These are phyloP conservation scores for Amphirosellinia nigrospora DNA, from an alignment of 495 filamentous ascomycete genomes.

Conservation along the genomic window DNA sequence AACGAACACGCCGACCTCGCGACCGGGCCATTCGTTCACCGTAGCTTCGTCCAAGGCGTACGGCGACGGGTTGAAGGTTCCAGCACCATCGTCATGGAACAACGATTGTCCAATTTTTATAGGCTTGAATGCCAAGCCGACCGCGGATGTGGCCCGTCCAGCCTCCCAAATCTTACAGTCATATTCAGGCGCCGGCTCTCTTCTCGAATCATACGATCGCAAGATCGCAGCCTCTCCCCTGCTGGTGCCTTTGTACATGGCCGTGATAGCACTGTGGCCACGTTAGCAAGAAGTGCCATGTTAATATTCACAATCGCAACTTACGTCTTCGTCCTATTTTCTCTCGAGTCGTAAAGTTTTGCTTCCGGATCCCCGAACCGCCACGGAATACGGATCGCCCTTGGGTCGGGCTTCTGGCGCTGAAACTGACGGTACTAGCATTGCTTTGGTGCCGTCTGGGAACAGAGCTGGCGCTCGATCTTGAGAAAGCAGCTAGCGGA, in stretches of 20 bases:
- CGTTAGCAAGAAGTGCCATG: constrained; percentile 37
- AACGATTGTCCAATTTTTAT: constrained; percentile 91
- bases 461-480: constrained; percentile 44
- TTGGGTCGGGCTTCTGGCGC: constrained; percentile 53
- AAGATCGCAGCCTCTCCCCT: constrained; percentile 73
- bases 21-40: constrained; percentile 91
- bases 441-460: constrained; percentile 62
- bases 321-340: constrained; percentile 91
- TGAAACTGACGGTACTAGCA: constrained; percentile 67
- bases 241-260: constrained; percentile 82
- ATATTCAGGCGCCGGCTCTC: constrained; percentile 85
- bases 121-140: constrained; percentile 91
- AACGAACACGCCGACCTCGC: constrained; percentile 87
- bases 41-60: constrained; percentile 87
- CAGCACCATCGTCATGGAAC: constrained; percentile 91
- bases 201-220: constrained; percentile 92
- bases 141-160: constrained; percentile 91
- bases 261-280: constrained; percentile 76
- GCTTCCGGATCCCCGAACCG: constrained; percentile 64
- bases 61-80: constrained; percentile 90
- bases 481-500: constrained; percentile 44
- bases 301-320: constrained; percentile 37
- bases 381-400: constrained; percentile 53
- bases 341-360: constrained; percentile 79
- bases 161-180: constrained; percentile 96